Percentiles rank a stretch among this genome's conserved stretches.
Evolutionary conservation across 208 protist species (phyloP).

Genomic region (Acanthamoeba sp.): DNA sequence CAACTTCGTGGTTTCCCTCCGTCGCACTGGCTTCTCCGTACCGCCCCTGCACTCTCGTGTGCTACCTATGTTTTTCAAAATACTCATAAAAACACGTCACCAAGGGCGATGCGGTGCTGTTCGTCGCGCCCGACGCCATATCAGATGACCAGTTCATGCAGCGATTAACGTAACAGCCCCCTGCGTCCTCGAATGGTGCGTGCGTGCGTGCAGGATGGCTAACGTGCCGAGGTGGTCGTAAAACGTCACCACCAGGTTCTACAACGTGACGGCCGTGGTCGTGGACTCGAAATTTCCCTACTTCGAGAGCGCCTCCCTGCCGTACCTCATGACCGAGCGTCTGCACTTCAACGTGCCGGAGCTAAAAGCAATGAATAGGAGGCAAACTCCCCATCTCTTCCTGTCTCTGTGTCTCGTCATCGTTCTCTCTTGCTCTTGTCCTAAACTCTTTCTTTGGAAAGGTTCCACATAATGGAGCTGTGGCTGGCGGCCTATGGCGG

Average conservation of each 20-base stretch:
- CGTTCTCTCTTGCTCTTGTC: not conserved
- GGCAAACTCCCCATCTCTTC: not conserved
- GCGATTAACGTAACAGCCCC: not conserved
- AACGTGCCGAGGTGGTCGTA: too few species aligned
- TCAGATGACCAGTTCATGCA: not conserved
- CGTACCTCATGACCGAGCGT: not conserved
- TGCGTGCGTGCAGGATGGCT: not conserved
- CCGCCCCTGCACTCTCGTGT: too few species aligned
- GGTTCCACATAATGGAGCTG: constrained; percentile 28
- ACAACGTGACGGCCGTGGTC: not conserved
- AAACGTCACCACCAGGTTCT: not conserved
- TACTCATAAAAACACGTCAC: not conserved
- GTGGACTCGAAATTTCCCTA: not conserved
- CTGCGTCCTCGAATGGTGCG: not conserved
- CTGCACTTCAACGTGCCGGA: not conserved
- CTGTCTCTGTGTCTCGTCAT: too few species aligned
- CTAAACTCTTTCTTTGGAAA: not conserved
- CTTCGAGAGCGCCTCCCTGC: not conserved
- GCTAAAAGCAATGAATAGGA: constrained; percentile 32
- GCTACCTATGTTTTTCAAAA: too few species aligned
- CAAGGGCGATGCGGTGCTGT: not conserved
- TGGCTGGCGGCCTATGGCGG: not conserved
- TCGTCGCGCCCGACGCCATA: not conserved
- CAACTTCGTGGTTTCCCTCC: constrained; percentile 20
- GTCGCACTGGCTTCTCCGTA: not conserved